Evolutionary conservation across 768 basidiomycete genomes (phyloP), one percentile per base, ranked within the genome.

Genomic region (Strobilomyces echinocephalus): DNA sequence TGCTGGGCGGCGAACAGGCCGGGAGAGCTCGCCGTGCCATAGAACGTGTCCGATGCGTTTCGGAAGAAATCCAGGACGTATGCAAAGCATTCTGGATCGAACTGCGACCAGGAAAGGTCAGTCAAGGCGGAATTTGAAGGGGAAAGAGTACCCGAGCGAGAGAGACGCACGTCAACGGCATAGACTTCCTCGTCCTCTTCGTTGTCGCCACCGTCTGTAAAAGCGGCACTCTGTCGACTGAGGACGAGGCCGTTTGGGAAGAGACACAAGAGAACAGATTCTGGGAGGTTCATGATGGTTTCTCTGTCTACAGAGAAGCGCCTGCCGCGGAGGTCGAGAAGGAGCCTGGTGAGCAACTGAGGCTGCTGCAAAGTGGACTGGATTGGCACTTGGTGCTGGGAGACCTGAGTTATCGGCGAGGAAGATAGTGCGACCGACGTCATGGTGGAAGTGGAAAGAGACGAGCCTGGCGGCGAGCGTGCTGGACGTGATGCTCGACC

Each of bases 161-260:
- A 52, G 42, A 56, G 39, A 86, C 94, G 74, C 73, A 97, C 95
- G 69, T 98, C 95, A 65, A 98, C 95, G 38, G 81, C 90, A 69
- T 97, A 98, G 24, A 97, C 84, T 65, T 97, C 94, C 65, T 95
- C 95, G 60, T 85, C 82, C 46, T 90, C 89, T 40, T 82, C 84
- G 56, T 81, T 80, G 38, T 84, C 88, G 26, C 83, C 87, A 20
- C 83, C 85, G 53, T 87, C 88, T 8, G 83, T 82, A 50, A 88
- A 72, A 16, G 85, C 85, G 8, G 81, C 80, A 55, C 87, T 88
- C 65, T 95, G 91, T 56, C 94, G 79, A 66, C 88, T 93, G 50
- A 97, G 79, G 36, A 97, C 93, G 55, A 97, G 83, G 18, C 95
- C 97, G 65, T 98, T 98, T 10, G 97, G 97, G 67, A 98, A 99